These are phyloP conservation scores for Globisporangium nagaii DNA, from an alignment of 352 stramenopile genomes.

Conservation along the genomic window DNA sequence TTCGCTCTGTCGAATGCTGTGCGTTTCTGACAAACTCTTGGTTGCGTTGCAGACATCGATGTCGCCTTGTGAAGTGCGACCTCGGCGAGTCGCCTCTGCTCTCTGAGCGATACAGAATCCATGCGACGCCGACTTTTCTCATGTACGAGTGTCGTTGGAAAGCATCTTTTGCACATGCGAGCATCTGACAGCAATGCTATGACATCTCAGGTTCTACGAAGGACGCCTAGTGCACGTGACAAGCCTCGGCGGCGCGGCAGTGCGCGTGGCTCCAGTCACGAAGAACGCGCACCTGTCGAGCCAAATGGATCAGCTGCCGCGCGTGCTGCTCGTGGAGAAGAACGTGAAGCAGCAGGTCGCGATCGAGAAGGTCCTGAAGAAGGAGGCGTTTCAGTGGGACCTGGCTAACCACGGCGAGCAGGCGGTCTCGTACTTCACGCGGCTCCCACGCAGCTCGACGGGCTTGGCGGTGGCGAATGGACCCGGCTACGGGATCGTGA, in stretches of 20 bases:
- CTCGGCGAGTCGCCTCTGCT: slow-evolving; percentile 54
- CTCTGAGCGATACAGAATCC: slow-evolving; percentile 59
- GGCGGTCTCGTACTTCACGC: slow-evolving; percentile 41
- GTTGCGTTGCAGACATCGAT: slow-evolving; percentile 22
- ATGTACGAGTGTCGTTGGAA: slow-evolving; percentile 27
- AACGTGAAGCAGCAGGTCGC: slow-evolving; percentile 48
- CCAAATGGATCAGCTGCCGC: slow-evolving; percentile 50
- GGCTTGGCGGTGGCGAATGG: background rate
- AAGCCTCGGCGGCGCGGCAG: slow-evolving; percentile 43
- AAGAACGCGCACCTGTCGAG: slow-evolving; percentile 55
- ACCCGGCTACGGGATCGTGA: slow-evolving; percentile 39
- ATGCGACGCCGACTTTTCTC: slow-evolving; percentile 68
- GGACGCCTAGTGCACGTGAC: slow-evolving; percentile 49
- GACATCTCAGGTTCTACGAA: slow-evolving; percentile 48
- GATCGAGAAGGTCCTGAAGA: slow-evolving; percentile 51
- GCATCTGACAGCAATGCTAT: background rate
- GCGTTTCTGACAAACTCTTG: background rate
- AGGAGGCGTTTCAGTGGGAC: slow-evolving; percentile 67
- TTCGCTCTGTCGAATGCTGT: background rate
- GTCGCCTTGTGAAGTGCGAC: slow-evolving; percentile 65
- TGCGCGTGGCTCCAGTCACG: slow-evolving; percentile 49
- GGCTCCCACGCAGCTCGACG: slow-evolving; percentile 11
- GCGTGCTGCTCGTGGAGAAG: slow-evolving; percentile 55
- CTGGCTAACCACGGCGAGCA: slow-evolving; percentile 56
- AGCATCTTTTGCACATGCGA: background rate